Evolutionary conservation across 2,329 filamentous ascomycete species (phyloP), one percentile per base, ranked within the genome.

Genomic region (Cyphellophora attinorum): DNA sequence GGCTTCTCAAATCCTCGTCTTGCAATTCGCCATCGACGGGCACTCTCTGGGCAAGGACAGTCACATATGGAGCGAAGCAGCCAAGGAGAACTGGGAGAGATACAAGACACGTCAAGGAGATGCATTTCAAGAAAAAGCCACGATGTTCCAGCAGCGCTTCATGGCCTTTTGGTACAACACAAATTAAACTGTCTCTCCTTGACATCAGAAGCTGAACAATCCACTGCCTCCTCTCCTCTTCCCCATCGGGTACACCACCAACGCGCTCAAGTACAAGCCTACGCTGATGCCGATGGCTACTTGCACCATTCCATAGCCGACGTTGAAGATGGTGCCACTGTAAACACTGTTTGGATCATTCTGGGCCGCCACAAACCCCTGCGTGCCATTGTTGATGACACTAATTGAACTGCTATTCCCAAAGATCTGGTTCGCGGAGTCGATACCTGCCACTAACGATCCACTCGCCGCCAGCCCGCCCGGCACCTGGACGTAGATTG

Each of bases 401-500:
- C 74, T 50, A 18, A 19, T n/a, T 68, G 13, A 61, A 62, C 3
- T 63, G 59, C 29, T 30, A 32, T 5, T 48, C 58, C 16, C 66
- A 70, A 0, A 60, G 61, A 40, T 61, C 25, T 48, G 40, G 19
- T 49, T 41, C 1, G 74, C 74, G 3, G 64, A 68, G 6, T 65
- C 65, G 29, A 79, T 61, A 11, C 74, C 74, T 1, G 65, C 61
- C 2, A 79, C 64, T 12, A 79, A 51, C 3, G 63, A 68, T 1
- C 74, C 74, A 34, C 62, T 67, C 2, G 75, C 73, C 3, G 73
- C 70, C 2, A 79, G 58, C 2, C 74, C 74, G 2, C 65, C 71
- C 0, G 74, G 74, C 0, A 79, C 74, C 39, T 76, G 70, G 4
- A 77, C 71, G 43, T 93, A 93, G 44, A 94, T 91, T 4, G 81